These are phyloP conservation scores for Hyparrhenia diplandra DNA, from an alignment of 176 grass and related monocot genomes.

Conservation along the genomic window DNA sequence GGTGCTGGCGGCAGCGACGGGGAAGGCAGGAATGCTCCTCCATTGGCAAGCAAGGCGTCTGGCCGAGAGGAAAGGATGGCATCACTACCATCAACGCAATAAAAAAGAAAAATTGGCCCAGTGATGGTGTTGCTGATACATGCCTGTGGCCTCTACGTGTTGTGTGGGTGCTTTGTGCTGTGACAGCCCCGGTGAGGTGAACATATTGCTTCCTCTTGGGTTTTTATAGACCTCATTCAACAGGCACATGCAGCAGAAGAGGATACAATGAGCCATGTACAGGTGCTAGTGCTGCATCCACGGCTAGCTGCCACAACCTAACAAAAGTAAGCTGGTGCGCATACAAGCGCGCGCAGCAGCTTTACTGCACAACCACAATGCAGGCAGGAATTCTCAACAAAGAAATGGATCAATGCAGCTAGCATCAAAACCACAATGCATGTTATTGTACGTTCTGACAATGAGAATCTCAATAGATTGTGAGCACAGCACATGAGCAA, in stretches of 20 bases:
- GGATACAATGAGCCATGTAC: background rate
- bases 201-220: background rate
- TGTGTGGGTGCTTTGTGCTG: background rate
- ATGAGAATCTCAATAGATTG: background rate
- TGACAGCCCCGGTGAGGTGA: background rate
- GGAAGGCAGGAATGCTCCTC: background rate
- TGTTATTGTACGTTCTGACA: background rate
- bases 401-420: constrained; percentile 17
- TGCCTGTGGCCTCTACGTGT: background rate
- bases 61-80: background rate
- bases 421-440: background rate
- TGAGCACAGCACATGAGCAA: background rate
- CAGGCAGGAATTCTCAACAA: background rate
- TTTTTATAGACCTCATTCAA: background rate
- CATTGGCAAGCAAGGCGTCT: background rate
- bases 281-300: background rate
- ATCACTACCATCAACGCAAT: background rate
- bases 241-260: background rate
- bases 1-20: background rate
- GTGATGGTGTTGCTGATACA: background rate
- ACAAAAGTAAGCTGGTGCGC: constrained; percentile 20
- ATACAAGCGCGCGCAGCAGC: background rate
- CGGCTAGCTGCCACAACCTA: background rate
- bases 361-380: background rate
- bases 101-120: background rate